Conservation (phyloP, 1,284 basidiomycete species). For the Ceratobasidium sp. region DNA sequence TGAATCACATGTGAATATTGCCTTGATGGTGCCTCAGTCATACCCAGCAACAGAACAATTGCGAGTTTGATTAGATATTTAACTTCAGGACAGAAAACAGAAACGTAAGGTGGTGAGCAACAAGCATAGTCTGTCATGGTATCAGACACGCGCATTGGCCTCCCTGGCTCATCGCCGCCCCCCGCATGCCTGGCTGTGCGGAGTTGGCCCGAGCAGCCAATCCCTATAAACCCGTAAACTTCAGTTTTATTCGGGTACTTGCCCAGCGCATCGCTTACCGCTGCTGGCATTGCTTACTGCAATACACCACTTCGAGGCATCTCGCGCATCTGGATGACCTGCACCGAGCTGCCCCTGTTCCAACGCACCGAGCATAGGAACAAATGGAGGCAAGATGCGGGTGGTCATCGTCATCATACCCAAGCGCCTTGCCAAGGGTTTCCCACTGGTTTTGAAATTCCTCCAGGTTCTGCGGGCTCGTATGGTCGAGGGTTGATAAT, state of each 20-base stretch:
- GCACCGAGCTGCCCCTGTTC: neutral
- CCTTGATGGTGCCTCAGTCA: no score
- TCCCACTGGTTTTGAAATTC: neutral
- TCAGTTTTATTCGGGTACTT: neutral
- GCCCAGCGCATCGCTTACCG: neutral
- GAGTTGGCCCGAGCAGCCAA: neutral
- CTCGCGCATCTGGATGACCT: neutral
- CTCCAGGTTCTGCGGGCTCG: neutral
- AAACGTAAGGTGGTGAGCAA: no score
- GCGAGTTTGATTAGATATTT: no score
- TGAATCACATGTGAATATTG: no score
- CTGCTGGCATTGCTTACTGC: constrained; percentile 5
- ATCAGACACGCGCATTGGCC: no score
- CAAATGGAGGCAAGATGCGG: neutral
- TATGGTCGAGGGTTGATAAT: neutral
- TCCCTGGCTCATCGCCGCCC: no score
- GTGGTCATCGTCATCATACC: neutral
- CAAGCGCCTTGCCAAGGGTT: neutral
- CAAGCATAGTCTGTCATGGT: no score
- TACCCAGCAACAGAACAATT: no score
- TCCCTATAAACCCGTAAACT: neutral
- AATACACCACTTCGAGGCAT: neutral
- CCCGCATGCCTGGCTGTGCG: neutral
- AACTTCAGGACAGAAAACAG: no score
- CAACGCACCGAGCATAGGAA: neutral